Evolutionary conservation across 2,329 filamentous ascomycete genomes (phyloP), one percentile per base, ranked within the genome.

Genomic region (Alternaria ventricosa): DNA sequence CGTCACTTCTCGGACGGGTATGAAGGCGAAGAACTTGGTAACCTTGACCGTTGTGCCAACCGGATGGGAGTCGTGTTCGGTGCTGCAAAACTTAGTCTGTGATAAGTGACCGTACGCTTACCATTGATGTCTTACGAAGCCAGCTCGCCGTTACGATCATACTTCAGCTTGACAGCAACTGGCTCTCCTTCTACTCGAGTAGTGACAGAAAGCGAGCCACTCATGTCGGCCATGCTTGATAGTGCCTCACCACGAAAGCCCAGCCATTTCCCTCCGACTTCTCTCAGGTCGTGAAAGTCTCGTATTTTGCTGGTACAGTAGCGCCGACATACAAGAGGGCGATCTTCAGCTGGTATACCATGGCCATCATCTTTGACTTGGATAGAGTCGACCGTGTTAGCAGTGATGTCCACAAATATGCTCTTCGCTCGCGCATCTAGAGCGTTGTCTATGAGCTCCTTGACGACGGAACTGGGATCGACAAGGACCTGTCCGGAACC

Each of bases 171-270:
- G 6, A 82, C 81, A 1, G 88, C 91, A 7, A 90, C 83, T 2
- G 84, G 77, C 64, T 93, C 90, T 3, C 84, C 84, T 30, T 86
- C 81, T 3, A 88, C 87, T 65, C 87, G 87, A 4, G 92, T 94
- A 13, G 84, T 90, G 55, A 94, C 81, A 8, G 80, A 82, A 46
- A 94, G 63, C 3, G 75, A 80, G 4, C 84, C 82, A 41, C 87
- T 88, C 61, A 92, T 75, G 45, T 86, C 84, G 63, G 87, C 89
- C 62, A 86, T 84, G 75, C 88, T 89, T 43, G 91, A 90, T 63
- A 95, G 81, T 15, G 91, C 91, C 73, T 93, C 88, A 20, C 92
- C 92, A 36, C 92, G 87, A 73, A 94, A 95, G 2, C 92, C 92
- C n/a, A 94, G 84, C 30, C 85, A 89, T 46, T 81, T 82, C 1